Percentiles rank a stretch among this genome's conserved stretches.
Evolutionary conservation across 2,329 filamentous ascomycete genomes (phyloP).

Genomic region (Sarocladium strictum): DNA sequence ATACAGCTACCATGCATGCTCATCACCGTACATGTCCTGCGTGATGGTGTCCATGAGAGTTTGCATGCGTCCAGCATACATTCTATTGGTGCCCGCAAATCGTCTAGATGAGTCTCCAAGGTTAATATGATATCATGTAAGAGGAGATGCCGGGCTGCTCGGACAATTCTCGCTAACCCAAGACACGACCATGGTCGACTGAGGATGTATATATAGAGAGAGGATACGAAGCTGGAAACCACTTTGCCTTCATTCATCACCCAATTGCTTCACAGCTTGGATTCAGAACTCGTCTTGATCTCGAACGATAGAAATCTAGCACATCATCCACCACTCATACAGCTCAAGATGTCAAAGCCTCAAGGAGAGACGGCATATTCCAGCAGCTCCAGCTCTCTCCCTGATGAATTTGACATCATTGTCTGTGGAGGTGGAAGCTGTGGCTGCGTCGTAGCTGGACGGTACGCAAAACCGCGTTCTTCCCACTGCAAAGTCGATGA

Average conservation of each 20-base stretch:
- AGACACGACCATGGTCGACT: neutral
- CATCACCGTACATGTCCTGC: neutral
- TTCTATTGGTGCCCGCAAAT: constrained; percentile 2
- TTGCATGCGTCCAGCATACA: neutral
- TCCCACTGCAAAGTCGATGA: constrained; percentile 31
- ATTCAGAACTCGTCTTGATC: neutral
- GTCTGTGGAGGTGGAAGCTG: constrained; percentile 70
- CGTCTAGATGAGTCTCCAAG: constrained; percentile 2
- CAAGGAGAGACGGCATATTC: neutral
- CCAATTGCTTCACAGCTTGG: neutral
- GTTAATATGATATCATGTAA: neutral
- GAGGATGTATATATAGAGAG: neutral
- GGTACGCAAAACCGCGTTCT: constrained; percentile 32
- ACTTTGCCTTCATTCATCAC: neutral
- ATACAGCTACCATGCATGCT: neutral
- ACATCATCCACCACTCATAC: neutral
- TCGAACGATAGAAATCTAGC: neutral
- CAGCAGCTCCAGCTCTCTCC: constrained; percentile 31
- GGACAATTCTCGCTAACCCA: neutral
- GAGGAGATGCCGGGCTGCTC: neutral
- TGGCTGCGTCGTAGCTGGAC: constrained; percentile 51
- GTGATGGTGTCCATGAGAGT: neutral
- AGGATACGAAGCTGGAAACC: neutral
- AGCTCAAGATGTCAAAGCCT: neutral
- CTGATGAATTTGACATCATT: constrained; percentile 77